These are phyloP conservation scores for Pichia sporocuriosa DNA, from an alignment of 805 yeast species.

Conservation along the genomic window DNA sequence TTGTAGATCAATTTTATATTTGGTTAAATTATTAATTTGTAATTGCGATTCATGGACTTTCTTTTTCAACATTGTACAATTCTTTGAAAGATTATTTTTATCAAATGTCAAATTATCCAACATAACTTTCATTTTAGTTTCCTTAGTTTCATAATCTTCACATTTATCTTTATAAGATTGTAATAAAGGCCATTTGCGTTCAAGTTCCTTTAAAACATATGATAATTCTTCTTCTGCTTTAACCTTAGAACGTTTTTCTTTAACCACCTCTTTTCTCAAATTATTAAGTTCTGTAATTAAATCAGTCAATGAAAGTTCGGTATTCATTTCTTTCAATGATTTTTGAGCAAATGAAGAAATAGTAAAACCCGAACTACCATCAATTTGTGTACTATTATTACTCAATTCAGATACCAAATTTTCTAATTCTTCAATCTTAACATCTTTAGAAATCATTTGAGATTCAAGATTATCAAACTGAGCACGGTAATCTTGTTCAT, in stretches of 20 bases:
- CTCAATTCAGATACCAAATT: conserved; percentile 37
- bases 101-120: conserved; percentile 50
- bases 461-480: conserved; percentile 31
- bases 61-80: conserved; percentile 21
- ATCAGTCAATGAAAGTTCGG: conserved; percentile 57
- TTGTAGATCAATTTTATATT: conserved; percentile 65
- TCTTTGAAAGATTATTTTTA: conserved; percentile 17
- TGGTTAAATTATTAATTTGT: conserved; percentile 43
- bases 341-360: conserved; percentile 42
- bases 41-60: conserved; percentile 37
- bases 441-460: conserved; percentile 31
- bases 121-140: conserved; percentile 47
- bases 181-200: conserved; percentile 69
- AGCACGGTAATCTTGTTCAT: conserved; percentile 31
- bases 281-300: conserved; percentile 58
- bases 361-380: conserved; percentile 7
- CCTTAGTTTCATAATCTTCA: conserved; percentile 46
- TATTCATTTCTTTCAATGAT: conserved; percentile 34
- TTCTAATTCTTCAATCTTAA: conserved; percentile 37
- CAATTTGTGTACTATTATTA: conserved; percentile 12
- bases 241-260: conserved; percentile 66
- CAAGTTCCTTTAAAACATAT: conserved; percentile 66
- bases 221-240: conserved; percentile 66
- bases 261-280: conserved; percentile 56
- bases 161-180: conserved; percentile 59